phyloP scores from a whole-genome alignment of 2,329 filamentous ascomycete species.

The Exophiala sp. region DNA sequence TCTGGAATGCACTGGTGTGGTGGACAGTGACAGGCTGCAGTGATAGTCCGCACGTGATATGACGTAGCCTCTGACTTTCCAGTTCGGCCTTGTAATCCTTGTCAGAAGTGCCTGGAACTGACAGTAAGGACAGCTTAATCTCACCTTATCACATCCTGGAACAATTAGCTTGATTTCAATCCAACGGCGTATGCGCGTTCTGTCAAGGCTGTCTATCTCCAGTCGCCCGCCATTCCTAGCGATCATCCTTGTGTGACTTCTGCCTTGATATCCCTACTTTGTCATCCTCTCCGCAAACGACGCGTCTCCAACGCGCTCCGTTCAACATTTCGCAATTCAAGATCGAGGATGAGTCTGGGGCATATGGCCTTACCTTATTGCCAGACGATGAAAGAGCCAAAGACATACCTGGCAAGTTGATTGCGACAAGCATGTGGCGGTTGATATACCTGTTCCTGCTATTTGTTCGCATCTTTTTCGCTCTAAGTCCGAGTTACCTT shows the following conservation, averaged over 20 bases:
- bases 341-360: constrained; percentile 21
- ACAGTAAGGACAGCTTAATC: not conserved
- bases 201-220: not conserved
- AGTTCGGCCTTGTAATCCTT: too few relatives aligned
- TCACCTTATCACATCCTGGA: not conserved
- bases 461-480: constrained; percentile 87
- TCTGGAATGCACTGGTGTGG: too few relatives aligned
- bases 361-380: constrained; percentile 4
- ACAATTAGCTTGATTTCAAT: not conserved
- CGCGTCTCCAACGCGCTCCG: constrained; percentile 19
- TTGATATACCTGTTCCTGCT: constrained; percentile 81
- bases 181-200: not conserved
- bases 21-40: too few relatives aligned
- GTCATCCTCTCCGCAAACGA: constrained; percentile 1
- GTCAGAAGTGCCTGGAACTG: not conserved
- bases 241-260: not conserved
- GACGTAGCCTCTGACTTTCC: too few relatives aligned
- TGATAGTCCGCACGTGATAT: too few relatives aligned
- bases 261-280: not conserved
- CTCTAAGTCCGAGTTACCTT: constrained; percentile 89
- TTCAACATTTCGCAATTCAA: constrained; percentile 4
- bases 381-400: constrained; percentile 21
- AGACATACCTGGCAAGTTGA: constrained; percentile 16
- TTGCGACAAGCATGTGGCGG: constrained; percentile 69
- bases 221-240: not conserved